These are phyloP conservation scores for Aspergillus aculeatinus DNA, from an alignment of 2,329 filamentous ascomycete species.

Conservation along the genomic window DNA sequence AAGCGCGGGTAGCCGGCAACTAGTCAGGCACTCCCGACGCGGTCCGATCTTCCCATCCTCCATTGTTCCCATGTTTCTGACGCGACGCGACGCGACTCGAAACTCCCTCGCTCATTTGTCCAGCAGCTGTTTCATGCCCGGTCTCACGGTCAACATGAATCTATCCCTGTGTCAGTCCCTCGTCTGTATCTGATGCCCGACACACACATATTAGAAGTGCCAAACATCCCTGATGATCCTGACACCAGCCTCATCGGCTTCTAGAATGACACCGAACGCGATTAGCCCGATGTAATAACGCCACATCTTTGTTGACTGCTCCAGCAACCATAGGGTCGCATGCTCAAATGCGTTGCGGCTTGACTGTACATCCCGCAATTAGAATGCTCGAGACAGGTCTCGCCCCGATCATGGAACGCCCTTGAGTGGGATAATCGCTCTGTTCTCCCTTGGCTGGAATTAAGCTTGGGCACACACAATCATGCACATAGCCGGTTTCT, in stretches of 20 bases:
- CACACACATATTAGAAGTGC: neutral
- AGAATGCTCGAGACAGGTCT: neutral
- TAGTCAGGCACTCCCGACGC: constrained; percentile 6
- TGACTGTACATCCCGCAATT: neutral
- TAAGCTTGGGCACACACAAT: neutral
- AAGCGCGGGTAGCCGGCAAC: neutral
- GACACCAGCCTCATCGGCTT: neutral
- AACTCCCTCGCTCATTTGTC: neutral
- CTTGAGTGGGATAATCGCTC: neutral
- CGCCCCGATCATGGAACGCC: neutral
- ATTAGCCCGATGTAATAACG: neutral
- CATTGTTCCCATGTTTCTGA: neutral
- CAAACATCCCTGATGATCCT: neutral
- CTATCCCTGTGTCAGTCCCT: neutral
- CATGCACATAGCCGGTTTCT: neutral
- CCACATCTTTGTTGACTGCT: neutral
- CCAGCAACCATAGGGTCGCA: neutral
- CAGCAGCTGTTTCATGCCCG: constrained; percentile 1
- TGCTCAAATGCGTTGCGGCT: neutral
- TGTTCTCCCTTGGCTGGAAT: neutral
- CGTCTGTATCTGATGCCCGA: neutral
- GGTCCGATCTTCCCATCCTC: neutral
- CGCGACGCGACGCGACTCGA: neutral
- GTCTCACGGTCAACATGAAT: neutral
- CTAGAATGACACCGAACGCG: neutral